Evolutionary conservation across 1,139 yeast genomes (phyloP), one percentile per base, ranked within the genome.

Genomic region (Blastobotrys apis): DNA sequence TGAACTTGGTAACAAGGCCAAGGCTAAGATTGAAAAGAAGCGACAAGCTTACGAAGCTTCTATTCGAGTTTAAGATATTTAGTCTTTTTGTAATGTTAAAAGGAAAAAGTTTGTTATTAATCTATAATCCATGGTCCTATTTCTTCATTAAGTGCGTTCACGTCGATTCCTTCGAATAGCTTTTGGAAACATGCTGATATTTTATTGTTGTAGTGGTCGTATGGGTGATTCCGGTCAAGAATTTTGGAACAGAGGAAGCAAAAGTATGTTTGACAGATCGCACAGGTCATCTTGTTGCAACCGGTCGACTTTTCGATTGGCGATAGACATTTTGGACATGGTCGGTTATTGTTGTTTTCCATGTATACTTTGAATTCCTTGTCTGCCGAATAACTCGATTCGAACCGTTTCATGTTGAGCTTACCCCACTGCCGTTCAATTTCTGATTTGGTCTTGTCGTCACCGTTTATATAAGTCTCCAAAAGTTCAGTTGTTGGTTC

Each of bases 1-100:
- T 80, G 68, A 85, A 72, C 77, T 92, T 79, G 97, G 97, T 71
- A 76, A 85, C 63, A 90, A 90, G 80, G 86, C 97, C 64, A 78
- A 76, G 64, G 92, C 80, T 63, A 84, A 82, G 76, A 69, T 67
- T 53, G 80, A 68, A 60, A 78, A 78, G 77, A 75, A 71, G 67
- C 71, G 68, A 58, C 71, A 70, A 68, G 73, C 69, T 58, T 59
- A 69, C 48, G 75, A 67, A 50, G 65, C 75, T 56, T 69, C 75
- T 49, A 56, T 66, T 56, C 67, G 66, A 57, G 68, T 68, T 51
- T 69, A 68, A 57, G 49, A 15, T 22, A 15, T 13, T n/a, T n/a
- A n/a, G n/a, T 37, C 9, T n/a, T 19, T 38, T 30, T 8, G 30
- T 4, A 30, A 21, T 20, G 16, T 9, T 30, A 15, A 15, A 5